Evolutionary conservation across 192 early-diverging fungal genomes (phyloP), one percentile per base, ranked within the genome.

Genomic region (Glomus cerebriforme): DNA sequence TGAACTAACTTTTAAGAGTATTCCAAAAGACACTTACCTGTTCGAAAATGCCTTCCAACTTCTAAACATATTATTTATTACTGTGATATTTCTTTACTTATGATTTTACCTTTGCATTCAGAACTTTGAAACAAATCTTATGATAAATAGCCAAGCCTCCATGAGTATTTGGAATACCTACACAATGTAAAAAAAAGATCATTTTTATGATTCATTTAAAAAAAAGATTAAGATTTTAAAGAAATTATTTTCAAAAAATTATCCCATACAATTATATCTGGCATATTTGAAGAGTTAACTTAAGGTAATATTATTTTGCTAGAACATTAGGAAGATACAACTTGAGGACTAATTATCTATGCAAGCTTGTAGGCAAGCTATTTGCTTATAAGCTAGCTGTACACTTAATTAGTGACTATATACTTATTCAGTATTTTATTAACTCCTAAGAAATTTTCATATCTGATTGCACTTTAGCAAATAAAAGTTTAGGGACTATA

Each of bases 41-140:
- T 34, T 19, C 69, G 69, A 71, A 49, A 71, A 47, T 22, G 2
- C 67, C 68, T 70, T 35, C 12, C 68, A 70, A 45, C 17, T 43
- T 9, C 69, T 71, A 54, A 71, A 71, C 3, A 47, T 71, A 71
- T 71, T 43, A 70, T 67, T 71, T 49, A 71, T 71, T 71, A 47
- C 35, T 47, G 37, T 49, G 24, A 71, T 71, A 47, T 49, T 49
- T 71, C 69, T 71, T 71, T 71, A 62, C n/a, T 69, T 69, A 34
- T 64, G 62, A 64, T 31, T 35, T 69, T 34, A 71, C 69, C 24
- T 66, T 71, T 43, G 7, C 69, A 71, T 71, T 71, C 47, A 69
- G 67, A 69, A 13, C 13, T 69, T 69, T 69, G 67, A 34, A 34
- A 69, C 47, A 43, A 54, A 45, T 43, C 69, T 49, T 39, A 71